Base-by-base conservation (phyloP, 2,329 filamentous ascomycete genomes). In the Myriosclerotinia scirpicola region DNA sequence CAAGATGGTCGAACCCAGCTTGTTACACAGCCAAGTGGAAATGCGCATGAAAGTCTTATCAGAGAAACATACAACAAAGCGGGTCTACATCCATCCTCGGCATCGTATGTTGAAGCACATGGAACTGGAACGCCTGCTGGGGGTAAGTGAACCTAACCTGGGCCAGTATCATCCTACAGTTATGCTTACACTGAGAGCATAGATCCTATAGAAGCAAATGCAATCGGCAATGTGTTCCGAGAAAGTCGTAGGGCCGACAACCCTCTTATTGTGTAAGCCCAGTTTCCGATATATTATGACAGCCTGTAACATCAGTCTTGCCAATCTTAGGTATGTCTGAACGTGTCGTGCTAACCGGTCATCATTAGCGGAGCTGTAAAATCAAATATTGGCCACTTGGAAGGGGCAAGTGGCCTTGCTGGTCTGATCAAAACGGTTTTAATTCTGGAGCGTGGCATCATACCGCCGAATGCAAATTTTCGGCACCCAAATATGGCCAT, bases 1-100 rank as follows among this genome's bases (percentile, higher is more conserved):
- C 66, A 67, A 67, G 86, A 90, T 71, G 87, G 87, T 3, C 76
- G 80, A 22, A 88, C 86, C 0, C 78, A 72, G 17, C 53, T 80
- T 7, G 82, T 87, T 68, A 87, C 84, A 0, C 79, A 84, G 74
- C 85, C 85, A 0, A 85, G 77, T 56, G 73, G 75, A 1, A 64
- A 70, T 5, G 79, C 81, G 0, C 84, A 85, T 22, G 50, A 65
- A 38, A 15, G 11, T 4, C 48, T 72, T 5, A 70, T 72, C 7
- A 38, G 38, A 46, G 44, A 58, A 11, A 66, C 62, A 0, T 71
- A 71, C 38, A 38, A n/a, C 11, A 30, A 61, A 22, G 69, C 69
- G 20, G 61, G 61, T 8, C 26, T 72, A 2, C 42, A 66, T 59
- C 36, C 38, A 34, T 30, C 34, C 2, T 5, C 14, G 15, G n/a